Conservation (phyloP, 495 filamentous ascomycete species). For the Massariosphaeria phaeospora region DNA sequence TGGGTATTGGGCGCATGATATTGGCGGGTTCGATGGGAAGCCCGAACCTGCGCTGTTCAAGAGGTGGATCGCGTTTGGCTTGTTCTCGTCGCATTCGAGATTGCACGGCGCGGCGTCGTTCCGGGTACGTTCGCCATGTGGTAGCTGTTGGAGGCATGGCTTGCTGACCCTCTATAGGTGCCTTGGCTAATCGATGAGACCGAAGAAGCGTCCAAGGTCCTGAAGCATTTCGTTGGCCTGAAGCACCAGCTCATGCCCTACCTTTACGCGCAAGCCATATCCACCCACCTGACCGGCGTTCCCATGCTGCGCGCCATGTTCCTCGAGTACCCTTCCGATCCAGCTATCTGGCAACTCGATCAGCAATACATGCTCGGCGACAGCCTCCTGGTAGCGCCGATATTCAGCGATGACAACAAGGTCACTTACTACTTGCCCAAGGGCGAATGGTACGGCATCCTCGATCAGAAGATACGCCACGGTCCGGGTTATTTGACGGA, state of each 20-base stretch:
- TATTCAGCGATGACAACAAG: constrained; percentile 55
- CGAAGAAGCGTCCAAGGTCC: constrained; percentile 51
- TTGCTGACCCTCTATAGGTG: constrained; percentile 37
- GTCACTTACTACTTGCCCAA: constrained; percentile 61
- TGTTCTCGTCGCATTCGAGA: constrained; percentile 60
- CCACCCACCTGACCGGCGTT: constrained; percentile 45
- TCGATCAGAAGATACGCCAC: constrained; percentile 41
- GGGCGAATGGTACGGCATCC: constrained; percentile 52
- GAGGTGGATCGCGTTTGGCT: constrained; percentile 65
- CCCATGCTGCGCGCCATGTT: constrained; percentile 59
- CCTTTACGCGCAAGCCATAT: constrained; percentile 52
- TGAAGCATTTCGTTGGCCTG: constrained; percentile 54
- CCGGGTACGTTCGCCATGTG: constrained; percentile 37
- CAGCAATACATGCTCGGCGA: constrained; percentile 63
- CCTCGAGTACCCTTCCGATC: constrained; percentile 60
- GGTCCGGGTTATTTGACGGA: constrained; percentile 50
- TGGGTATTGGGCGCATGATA: constrained; percentile 63
- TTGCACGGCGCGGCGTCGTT: constrained; percentile 61
- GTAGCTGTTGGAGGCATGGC: too few species aligned
- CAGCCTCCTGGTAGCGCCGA: constrained; percentile 54
- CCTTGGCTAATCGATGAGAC: constrained; percentile 60
- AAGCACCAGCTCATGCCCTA: constrained; percentile 63
- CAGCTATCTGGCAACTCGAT: constrained; percentile 59
- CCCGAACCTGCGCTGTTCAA: constrained; percentile 64
- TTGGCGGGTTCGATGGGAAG: constrained; percentile 64